Base-by-base conservation (phyloP, 2,329 filamentous ascomycete genomes). In the Clonostachys solani region DNA sequence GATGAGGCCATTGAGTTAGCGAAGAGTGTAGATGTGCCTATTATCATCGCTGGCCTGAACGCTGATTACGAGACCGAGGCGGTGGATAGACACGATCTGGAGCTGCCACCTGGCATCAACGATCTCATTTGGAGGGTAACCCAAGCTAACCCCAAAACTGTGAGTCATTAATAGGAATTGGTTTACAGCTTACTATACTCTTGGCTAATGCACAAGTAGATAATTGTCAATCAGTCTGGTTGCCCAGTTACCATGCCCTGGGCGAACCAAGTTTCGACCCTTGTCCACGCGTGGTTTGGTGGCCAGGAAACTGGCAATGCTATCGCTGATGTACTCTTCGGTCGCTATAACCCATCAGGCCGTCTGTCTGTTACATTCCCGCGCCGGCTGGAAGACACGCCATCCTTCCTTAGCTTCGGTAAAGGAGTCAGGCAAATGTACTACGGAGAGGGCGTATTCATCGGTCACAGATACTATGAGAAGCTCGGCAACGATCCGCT, bases 11-110 rank as follows among this genome's bases (percentile, higher is more conserved):
- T 85, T 5, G 73, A 80, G 17, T 71, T 74, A 2, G 86, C 86
- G 9, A 77, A 69, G 50, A 71, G 72, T 3, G 80, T 83, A 0
- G 84, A 89, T 56, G 80, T 86, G 13, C 85, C 84, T 3, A 69
- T 89, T 7, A 74, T 89, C 2, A 75, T 88, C 43, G 78, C 87
- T 10, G 86, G 86, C 2, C 71, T 89, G 1, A 85, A 89, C 59
- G 80, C 80, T 6, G 86, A 89, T 60, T 89, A 84, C 84, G 86
- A 89, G 59, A 87, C 84, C 2, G 86, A 89, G 61, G 85, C 85
- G 2, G 86, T 86, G 50, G 85, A 88, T 58, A 76, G 84, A 42
- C 87, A 87, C 60, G 87, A 88, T 54, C 73, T 90, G 51, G 86
- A 86, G 15, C 67, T 89, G 4, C 89, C 86, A 73, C 73, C 61